A percentile compares a stretch with the other conserved stretches of the same genome.
phyloP scores from a whole-genome alignment of 768 basidiomycete species.

The Psilocybe cubensis region DNA sequence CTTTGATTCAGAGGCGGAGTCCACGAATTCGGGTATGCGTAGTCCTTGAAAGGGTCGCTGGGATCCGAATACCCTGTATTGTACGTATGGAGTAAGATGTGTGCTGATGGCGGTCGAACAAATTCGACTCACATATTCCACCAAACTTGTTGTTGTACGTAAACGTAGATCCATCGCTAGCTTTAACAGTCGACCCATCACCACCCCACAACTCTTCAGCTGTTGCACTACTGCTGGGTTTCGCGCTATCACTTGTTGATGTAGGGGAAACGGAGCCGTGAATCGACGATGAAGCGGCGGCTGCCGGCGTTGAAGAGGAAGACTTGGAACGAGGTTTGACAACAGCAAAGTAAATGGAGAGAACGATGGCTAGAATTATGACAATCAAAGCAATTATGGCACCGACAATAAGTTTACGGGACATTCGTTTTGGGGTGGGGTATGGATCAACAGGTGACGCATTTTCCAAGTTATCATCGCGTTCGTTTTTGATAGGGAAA shows the following conservation, averaged over 20 bases:
- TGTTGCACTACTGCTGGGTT: constrained; percentile 8
- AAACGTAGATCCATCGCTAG: constrained; percentile 72
- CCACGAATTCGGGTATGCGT: constrained; percentile 78
- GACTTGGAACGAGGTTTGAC: constrained; percentile 28
- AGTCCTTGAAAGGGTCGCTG: constrained; percentile 74
- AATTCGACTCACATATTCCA: constrained; percentile 75
- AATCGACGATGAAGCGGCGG: neutral
- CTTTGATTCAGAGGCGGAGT: constrained; percentile 76
- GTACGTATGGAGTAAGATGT: no score
- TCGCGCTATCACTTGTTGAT: constrained; percentile 5
- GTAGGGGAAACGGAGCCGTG: constrained; percentile 2
- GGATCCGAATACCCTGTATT: constrained; percentile 73
- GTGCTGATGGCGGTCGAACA: no score
- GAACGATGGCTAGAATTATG: constrained; percentile 31
- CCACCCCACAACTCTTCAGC: constrained; percentile 50
- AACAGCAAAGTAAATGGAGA: constrained; percentile 38
- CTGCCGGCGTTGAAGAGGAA: constrained; percentile 9
- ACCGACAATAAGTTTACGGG: constrained; percentile 3
- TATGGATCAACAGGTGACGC: neutral
- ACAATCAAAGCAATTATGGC: constrained; percentile 22
- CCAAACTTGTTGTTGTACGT: constrained; percentile 80
- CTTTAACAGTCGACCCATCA: constrained; percentile 70
- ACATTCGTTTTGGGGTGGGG: neutral
- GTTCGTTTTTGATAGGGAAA: neutral
- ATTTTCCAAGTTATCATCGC: neutral